Evolutionary conservation across 2,329 filamentous ascomycete species (phyloP), one percentile per base, ranked within the genome.

Genomic region (Helicocarpus griseus): DNA sequence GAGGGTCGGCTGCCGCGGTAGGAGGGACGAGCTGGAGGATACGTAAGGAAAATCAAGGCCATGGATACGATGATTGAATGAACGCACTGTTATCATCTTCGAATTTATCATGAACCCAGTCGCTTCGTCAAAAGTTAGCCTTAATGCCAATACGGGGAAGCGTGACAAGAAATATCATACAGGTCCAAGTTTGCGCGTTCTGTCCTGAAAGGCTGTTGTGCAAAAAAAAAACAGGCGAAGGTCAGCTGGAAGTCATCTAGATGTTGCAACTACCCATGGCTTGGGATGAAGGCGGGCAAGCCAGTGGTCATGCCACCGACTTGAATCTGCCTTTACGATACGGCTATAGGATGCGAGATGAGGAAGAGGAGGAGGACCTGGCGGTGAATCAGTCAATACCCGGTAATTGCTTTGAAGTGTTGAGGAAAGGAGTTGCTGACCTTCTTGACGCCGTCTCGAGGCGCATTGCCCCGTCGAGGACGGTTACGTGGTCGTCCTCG

Each of bases 41-140:
- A 50, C 35, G 57, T 60, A 64, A 60, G 58, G 48, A 44, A 58
- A 50, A 50, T 43, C 26, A 53, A 44, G 54, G 44, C 24, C 26
- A 14, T 31, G 28, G 29, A 48, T 48, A 39, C 38, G 53, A 52
- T 54, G 45, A 48, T 35, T 39, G 50, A 31, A 56, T 47, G 36
- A 58, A 67, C 69, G 54, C 57, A 73, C 72, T 62, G 53, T 73
- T 77, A 67, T 84, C 79, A 63, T 88, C 87, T 68, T 93, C 87
- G 67, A 82, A 95, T 66, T 83, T 87, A 73, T 95, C 88, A 68
- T 96, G 90, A 60, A 95, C 88, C 90, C 90, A 96, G 76, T 95
- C 89, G 65, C 88, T 88, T 57, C 39, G 46, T 13, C 21, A 43
- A 24, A 19, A 35, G n/a, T 40, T 52, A 29, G 22, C 38, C 44